phyloP scores from a whole-genome alignment of 441 rosid species.

The Biscutella auriculata region DNA sequence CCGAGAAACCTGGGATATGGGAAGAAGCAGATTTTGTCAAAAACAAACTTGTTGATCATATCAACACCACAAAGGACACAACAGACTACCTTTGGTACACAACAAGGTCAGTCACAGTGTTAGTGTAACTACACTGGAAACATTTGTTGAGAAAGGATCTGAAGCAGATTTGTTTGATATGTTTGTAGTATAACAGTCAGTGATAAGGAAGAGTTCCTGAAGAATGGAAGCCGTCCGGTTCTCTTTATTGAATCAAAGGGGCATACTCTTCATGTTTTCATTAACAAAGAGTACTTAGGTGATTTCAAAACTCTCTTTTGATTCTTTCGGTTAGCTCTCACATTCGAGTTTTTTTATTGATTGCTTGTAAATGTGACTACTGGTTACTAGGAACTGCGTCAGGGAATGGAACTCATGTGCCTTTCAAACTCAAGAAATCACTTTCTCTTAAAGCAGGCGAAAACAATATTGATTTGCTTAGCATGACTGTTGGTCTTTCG shows the following conservation, averaged over 20 bases:
- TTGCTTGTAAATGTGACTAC: not conserved
- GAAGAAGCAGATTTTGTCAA: constrained; percentile 55
- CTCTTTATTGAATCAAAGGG: constrained; percentile 78
- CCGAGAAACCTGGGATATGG: constrained; percentile 72
- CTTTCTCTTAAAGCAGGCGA: constrained; percentile 64
- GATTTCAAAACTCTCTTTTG: not conserved
- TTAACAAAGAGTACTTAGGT: constrained; percentile 71
- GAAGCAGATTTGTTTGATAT: constrained; percentile 5
- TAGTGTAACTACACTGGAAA: not conserved
- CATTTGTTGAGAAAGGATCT: not conserved
- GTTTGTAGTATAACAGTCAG: constrained; percentile 47
- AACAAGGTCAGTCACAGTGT: constrained; percentile 49
- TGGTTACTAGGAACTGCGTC: constrained; percentile 53
- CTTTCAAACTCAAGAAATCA: constrained; percentile 47
- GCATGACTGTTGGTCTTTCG: constrained; percentile 85
- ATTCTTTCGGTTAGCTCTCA: not conserved
- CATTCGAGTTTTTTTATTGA: not conserved
- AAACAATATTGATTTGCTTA: constrained; percentile 66
- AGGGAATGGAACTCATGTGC: constrained; percentile 61
- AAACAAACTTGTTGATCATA: constrained; percentile 59
- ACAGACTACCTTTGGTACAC: constrained; percentile 95
- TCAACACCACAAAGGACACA: constrained; percentile 72
- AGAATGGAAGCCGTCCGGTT: constrained; percentile 43
- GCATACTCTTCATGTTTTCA: constrained; percentile 75
- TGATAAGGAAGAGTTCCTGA: constrained; percentile 46